Conservation (phyloP, 495 filamentous ascomycete species). For the Lasiosphaeria hispida region DNA sequence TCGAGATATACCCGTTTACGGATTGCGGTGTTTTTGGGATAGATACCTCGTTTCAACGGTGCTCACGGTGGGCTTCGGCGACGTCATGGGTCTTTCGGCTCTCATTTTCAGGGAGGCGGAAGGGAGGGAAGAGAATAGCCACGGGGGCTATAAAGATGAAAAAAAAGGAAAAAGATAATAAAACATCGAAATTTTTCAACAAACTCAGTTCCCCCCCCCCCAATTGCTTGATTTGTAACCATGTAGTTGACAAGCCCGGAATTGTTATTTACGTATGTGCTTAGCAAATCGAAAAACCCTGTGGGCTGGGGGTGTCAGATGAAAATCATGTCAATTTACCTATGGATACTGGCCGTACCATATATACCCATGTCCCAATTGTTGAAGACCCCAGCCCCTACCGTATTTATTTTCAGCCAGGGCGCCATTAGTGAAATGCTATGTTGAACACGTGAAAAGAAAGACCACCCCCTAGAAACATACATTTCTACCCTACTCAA, state of each 20-base stretch:
- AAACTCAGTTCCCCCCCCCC: neutral
- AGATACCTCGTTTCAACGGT: neutral
- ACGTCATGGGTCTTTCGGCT: neutral
- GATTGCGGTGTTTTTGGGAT: neutral
- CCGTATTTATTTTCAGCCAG: neutral
- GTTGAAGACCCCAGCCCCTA: neutral
- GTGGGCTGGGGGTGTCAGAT: no score
- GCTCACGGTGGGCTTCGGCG: neutral
- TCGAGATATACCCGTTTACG: neutral
- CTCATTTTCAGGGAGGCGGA: neutral
- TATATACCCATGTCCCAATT: neutral
- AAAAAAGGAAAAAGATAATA: neutral
- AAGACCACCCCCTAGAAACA: neutral
- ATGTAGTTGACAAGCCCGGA: no score
- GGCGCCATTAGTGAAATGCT: conserved; percentile 1
- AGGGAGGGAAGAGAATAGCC: neutral
- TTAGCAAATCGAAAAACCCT: no score
- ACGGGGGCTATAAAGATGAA: neutral
- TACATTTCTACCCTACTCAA: neutral
- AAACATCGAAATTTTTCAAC: conserved; percentile 12
- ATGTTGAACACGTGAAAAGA: conserved; percentile 22
- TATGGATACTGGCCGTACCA: no score
- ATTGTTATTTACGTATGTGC: no score
- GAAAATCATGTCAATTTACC: no score
- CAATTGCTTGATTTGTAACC: no score